These are phyloP conservation scores for Rhodamnia argentea DNA, from an alignment of 345 rosid species.

Conservation along the genomic window DNA sequence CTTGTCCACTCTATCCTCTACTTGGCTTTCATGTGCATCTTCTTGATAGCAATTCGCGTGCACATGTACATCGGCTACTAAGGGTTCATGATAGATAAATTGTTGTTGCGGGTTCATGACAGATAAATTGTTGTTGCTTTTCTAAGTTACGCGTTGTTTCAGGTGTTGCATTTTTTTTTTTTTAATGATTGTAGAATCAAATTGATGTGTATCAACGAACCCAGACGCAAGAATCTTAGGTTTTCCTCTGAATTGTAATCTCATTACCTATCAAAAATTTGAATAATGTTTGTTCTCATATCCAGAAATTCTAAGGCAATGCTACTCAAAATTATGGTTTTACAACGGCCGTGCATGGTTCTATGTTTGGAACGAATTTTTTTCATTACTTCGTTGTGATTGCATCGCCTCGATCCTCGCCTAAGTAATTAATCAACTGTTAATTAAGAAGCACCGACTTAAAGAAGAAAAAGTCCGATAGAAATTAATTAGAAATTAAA, in stretches of 20 bases:
- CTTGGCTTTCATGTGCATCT: conserved; percentile 72
- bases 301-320: neutral
- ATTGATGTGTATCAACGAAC: neutral
- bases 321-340: neutral
- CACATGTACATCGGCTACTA: conserved; percentile 51
- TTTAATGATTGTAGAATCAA: neutral
- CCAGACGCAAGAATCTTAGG: neutral
- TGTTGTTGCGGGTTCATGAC: neutral
- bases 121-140: neutral
- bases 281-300: neutral
- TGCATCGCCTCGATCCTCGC: neutral
- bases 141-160: neutral
- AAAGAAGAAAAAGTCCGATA: neutral
- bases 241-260: neutral
- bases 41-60: conserved; percentile 68
- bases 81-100: neutral
- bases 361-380: neutral
- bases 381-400: neutral
- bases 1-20: conserved; percentile 69
- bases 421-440: neutral
- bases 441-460: neutral
- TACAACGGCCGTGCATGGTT: neutral
- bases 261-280: neutral
- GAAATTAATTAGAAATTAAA: neutral
- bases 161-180: neutral